Base-by-base conservation (phyloP, 164 flowering plant species). In the Saururus chinensis region DNA sequence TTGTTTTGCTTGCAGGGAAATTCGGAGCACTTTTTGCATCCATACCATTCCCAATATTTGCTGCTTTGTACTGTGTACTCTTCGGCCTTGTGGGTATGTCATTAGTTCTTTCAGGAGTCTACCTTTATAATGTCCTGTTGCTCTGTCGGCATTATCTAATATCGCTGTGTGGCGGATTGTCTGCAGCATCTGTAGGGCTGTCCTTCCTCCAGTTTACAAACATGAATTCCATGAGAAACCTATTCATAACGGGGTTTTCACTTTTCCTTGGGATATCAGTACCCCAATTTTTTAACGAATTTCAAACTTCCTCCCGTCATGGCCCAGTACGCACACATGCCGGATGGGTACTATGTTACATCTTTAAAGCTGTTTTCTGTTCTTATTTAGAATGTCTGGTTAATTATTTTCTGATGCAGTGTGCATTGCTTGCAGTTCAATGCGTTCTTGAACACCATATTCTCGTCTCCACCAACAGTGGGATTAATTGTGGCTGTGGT, bases 21-120 rank as follows among this genome's bases (percentile, higher is more conserved):
- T 95, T 91, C 74, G 99, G 99, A 66, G 99, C 99, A 60, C 88
- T 95, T 5, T 95, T 95, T 73, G 99, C 99, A 59, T 89, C 99
- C 9, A 95, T 95, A 67, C 99, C 99, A 3, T 79, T 91, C 69
- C 92, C 98, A 19, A 91, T 95, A 72, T 91, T 75, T 68, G 90
- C 98, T 4, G 99, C 98, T 24, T 57, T 95, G 21, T 87, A 91
- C 68, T 95, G 99, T 71, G 70, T 95, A 57, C 87, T 95, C 49
- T 91, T 91, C 45, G 98, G 96, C 62, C 89, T 91, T 61, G 96
- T 95, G 40, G 87, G 98, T 95, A 83, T 59, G 93, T 58, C n/a
- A 57, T 64, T 30, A 60, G 22, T 58, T 59, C 60, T 20, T 22
- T 11, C 25, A 20, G 17, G 1, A 8, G 21, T 26, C 19, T 21